A percentile compares a stretch with the other conserved stretches of the same genome.
These are phyloP conservation scores for Pontederia crassipes DNA, from an alignment of 176 grass and related monocot species.

Conservation along the genomic window DNA sequence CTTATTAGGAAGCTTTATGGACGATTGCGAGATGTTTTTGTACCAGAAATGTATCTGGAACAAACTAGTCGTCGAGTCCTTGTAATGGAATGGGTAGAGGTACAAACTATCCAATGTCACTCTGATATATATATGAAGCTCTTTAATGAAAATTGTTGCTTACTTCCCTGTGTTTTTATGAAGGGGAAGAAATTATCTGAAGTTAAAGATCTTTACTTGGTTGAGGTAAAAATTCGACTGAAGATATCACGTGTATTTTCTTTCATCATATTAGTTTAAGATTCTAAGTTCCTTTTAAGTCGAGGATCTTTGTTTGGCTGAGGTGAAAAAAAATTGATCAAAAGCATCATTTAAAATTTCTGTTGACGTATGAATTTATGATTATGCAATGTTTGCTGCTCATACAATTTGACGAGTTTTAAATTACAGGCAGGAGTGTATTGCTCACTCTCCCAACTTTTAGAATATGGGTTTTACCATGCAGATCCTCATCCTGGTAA, in stretches of 20 bases:
- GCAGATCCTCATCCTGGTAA: slow-evolving; percentile 98
- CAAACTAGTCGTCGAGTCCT: slow-evolving; percentile 62
- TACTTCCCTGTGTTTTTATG: slow-evolving; percentile 6
- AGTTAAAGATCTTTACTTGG: slow-evolving; percentile 83
- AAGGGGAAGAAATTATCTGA: slow-evolving; percentile 71
- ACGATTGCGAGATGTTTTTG: slow-evolving; percentile 61
- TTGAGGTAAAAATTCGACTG: slow-evolving; percentile 52
- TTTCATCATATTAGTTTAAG: not conserved
- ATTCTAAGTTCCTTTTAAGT: not conserved
- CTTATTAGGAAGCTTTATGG: slow-evolving; percentile 71
- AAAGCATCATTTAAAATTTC: slow-evolving; percentile 9
- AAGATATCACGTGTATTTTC: not conserved
- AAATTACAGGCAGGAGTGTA: slow-evolving; percentile 79
- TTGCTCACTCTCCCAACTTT: slow-evolving; percentile 94
- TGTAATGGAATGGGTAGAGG: slow-evolving; percentile 98
- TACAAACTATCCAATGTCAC: slow-evolving; percentile 8
- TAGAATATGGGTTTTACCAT: slow-evolving; percentile 98
- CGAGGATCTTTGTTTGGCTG: slow-evolving; percentile 4
- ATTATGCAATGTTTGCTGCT: not conserved
- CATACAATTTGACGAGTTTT: not conserved
- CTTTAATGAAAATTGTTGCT: not conserved
- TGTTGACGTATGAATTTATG: not conserved
- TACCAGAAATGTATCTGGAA: slow-evolving; percentile 89
- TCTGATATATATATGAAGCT: slow-evolving; percentile 6
- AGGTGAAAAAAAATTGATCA: not conserved